Conservation (phyloP, 179 eudicot genomes). For the Beta lomatogona region DNA sequence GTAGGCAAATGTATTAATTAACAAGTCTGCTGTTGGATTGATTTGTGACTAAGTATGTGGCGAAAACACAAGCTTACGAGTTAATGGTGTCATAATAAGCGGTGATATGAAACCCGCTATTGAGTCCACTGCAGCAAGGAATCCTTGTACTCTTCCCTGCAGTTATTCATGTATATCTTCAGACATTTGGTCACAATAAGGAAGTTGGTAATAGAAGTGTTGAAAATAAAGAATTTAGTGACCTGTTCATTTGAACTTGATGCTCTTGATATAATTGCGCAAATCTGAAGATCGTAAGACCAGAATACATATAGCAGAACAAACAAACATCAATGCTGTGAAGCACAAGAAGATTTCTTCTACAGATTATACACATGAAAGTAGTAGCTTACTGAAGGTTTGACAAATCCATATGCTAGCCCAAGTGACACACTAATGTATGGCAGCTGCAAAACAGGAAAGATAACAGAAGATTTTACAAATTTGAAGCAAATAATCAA, state of each 20-base stretch:
- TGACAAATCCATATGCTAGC: conserved; percentile 65
- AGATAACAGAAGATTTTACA: neutral
- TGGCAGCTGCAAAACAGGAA: conserved; percentile 58
- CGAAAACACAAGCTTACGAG: conserved; percentile 49
- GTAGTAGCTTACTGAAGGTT: conserved; percentile 63
- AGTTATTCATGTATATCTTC: conserved; percentile 13
- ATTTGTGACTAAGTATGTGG: neutral
- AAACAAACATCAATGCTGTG: neutral
- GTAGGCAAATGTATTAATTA: neutral
- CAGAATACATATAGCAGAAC: neutral
- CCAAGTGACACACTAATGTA: conserved; percentile 77
- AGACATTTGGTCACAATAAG: neutral
- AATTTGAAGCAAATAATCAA: neutral
- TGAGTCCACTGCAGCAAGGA: conserved; percentile 78
- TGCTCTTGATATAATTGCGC: conserved; percentile 78
- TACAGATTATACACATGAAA: neutral
- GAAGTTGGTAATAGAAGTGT: neutral
- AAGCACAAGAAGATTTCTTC: neutral
- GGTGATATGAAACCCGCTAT: conserved; percentile 73
- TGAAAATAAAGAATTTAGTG: conserved; percentile 19
- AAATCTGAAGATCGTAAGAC: conserved; percentile 51
- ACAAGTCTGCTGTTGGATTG: neutral
- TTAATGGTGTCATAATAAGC: conserved; percentile 73
- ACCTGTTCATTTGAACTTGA: conserved; percentile 83
- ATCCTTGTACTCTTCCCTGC: conserved; percentile 89